Evolutionary conservation across 2,329 filamentous ascomycete species (phyloP).

Genomic region (Chaetomiaceae sp.): DNA sequence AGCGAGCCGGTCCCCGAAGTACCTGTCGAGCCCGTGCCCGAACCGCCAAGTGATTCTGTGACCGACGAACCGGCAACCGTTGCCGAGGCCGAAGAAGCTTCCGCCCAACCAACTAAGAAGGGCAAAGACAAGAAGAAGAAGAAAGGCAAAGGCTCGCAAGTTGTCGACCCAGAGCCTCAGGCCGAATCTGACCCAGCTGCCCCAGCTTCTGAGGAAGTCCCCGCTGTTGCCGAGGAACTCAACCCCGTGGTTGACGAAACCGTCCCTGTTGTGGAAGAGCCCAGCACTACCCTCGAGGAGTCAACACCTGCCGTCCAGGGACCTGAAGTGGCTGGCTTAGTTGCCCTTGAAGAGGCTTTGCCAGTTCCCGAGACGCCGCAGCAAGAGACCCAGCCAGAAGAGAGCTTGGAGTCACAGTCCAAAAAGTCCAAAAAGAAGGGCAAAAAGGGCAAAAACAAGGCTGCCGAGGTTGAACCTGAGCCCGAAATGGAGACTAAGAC

Average conservation of each 20-base stretch:
- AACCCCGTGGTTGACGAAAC: not conserved
- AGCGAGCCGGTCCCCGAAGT: not conserved
- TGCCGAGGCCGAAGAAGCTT: not conserved
- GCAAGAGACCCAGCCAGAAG: not conserved
- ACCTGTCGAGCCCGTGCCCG: not conserved
- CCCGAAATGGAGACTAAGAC: not conserved
- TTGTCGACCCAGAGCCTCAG: not conserved
- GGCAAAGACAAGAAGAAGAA: constrained; percentile 11
- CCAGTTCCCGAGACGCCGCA: not conserved
- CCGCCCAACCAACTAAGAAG: constrained; percentile 1
- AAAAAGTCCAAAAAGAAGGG: constrained; percentile 23
- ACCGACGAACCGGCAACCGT: not conserved
- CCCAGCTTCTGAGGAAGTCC: not conserved
- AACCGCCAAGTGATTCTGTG: constrained; percentile 10
- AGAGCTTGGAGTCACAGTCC: not conserved
- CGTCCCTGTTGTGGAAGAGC: not conserved
- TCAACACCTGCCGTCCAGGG: not conserved
- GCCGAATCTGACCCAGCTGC: not conserved
- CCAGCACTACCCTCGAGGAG: not conserved
- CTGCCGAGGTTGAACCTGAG: not conserved
- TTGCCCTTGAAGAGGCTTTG: not conserved
- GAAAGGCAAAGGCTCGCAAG: constrained; percentile 9
- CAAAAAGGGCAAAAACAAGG: constrained; percentile 13
- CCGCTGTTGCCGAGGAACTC: not conserved
- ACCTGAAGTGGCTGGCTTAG: not conserved